Evolutionary conservation across 805 yeast genomes (phyloP), one percentile per base, ranked within the genome.

Genomic region (Candida nemodendra): DNA sequence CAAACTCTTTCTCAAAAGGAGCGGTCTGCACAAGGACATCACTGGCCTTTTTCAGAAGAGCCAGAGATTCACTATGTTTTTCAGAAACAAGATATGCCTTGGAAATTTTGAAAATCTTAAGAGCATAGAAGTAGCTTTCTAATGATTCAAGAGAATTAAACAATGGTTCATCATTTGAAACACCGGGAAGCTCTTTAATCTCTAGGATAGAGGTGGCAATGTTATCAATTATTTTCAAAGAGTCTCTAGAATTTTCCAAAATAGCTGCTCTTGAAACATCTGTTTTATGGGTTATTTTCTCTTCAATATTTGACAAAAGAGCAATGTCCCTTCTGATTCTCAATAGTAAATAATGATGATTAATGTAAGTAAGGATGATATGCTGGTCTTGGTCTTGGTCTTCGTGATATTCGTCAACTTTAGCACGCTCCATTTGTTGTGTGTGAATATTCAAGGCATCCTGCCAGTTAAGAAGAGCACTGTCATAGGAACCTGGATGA

Each of bases 181-280:
- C 95, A 69, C 98, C 98, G 0, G 97, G 96, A 35, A 93, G 71
- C 43, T 88, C 95, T 53, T 74, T 69, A 31, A 88, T 62, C 47
- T 81, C 82, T 3, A 62, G 62, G 24, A 82, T 57, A 13, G 84
- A 78, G 32, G 69, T 64, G 9, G 71, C 58, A 26, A 86, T 69
- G 7, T 71, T 65, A 16, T 72, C 76, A 42, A 69, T 71, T 17
- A 82, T 57, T 40, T 81, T 69, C 27, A 71, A 54, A 5, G 65
- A 56, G 45, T 79, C 81, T 39, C 65, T 68, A 32, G 62, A 53
- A 30, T 43, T 50, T 6, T 55, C 61, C 35, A 67, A 42, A 9
- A 58, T 45, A 9, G 52, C 50, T 13, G 53, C 44, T 27, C 46
- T 51, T 2, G 57, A 47, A 13, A 56, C 27, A 5, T 40, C 42